These are phyloP conservation scores for Westerdykella ornata DNA, from an alignment of 2,329 filamentous ascomycete genomes.

Conservation along the genomic window DNA sequence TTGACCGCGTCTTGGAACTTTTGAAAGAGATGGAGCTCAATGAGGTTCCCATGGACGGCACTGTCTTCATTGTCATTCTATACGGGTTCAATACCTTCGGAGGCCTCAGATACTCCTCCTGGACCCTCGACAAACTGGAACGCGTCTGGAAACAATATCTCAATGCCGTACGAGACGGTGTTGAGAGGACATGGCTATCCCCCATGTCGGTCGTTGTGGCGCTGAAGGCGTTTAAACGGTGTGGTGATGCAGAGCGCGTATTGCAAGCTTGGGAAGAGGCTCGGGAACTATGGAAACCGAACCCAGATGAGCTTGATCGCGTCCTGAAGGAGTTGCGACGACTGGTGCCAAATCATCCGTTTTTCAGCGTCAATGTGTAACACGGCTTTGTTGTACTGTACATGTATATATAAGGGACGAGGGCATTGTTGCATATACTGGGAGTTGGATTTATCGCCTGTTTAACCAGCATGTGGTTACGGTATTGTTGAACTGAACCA, in stretches of 20 bases:
- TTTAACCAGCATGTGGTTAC: too few relatives aligned
- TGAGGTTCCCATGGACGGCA: constrained; percentile 61
- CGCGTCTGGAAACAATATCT: constrained; percentile 26
- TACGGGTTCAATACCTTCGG: constrained; percentile 75
- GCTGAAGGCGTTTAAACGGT: constrained; percentile 55
- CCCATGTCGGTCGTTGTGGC: constrained; percentile 23
- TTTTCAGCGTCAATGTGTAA: constrained; percentile 7
- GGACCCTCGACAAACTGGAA: constrained; percentile 65
- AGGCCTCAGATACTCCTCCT: constrained; percentile 57
- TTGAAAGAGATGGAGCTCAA: constrained; percentile 72
- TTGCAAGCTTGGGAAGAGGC: constrained; percentile 50
- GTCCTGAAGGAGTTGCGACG: constrained; percentile 21
- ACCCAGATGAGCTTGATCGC: constrained; percentile 28
- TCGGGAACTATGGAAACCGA: constrained; percentile 33
- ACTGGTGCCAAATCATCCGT: constrained; percentile 14
- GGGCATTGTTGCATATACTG: too few relatives aligned
- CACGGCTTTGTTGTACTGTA: not conserved
- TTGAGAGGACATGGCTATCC: constrained; percentile 26
- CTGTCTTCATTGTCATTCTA: constrained; percentile 74
- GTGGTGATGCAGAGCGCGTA: constrained; percentile 48
- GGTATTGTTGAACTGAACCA: too few relatives aligned
- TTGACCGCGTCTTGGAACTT: constrained; percentile 62
- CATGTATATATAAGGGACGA: too few relatives aligned
- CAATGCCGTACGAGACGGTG: constrained; percentile 10
- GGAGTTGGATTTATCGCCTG: too few relatives aligned